Evolutionary conservation across 495 filamentous ascomycete genomes (phyloP), one percentile per base, ranked within the genome.

Genomic region (Parachaetomium inaequale): DNA sequence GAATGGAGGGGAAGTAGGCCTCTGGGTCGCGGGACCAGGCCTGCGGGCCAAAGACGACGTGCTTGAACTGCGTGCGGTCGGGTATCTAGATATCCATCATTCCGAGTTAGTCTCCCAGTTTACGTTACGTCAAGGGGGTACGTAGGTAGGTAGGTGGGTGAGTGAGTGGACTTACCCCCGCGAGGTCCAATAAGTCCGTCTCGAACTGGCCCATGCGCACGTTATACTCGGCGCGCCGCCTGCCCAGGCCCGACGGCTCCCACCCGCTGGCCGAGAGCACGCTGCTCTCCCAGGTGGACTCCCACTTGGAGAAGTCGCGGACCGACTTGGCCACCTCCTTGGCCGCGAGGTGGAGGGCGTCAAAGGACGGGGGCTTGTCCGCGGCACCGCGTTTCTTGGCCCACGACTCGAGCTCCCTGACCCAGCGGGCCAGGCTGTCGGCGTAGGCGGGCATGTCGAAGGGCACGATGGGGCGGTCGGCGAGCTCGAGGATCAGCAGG

Each of bases 41-140:
- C 70, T 91, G 84, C 15, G 94, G 94, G 0, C 87, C 92, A 67
- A 91, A 94, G 54, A 98, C 65, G 67, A 96, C 84, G 76, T 98
- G 95, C 72, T 94, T 96, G 80, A 91, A 98, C 77, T 97, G 95
- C 26, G 89, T 89, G 63, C 94, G 85, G 69, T 90, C 90, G 32
- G 91, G 92, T 29, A 96, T 79, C 89, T 94, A n/a, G n/a, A n/a
- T n/a, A 63, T 36, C 50, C 21, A n/a, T 0, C 36, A 15, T n/a
- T n/a, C n/a, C n/a, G n/a, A n/a, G n/a, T n/a, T n/a, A n/a, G n/a
- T n/a, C n/a, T n/a, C n/a, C n/a, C n/a, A n/a, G n/a, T n/a, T n/a
- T n/a, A n/a, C n/a, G n/a, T n/a, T n/a, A n/a, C n/a, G n/a, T n/a
- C n/a, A n/a, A n/a, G n/a, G n/a, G n/a, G n/a, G n/a, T n/a, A n/a